These are phyloP conservation scores for Fusarium musae DNA, from an alignment of 2,329 filamentous ascomycete species.

Conservation along the genomic window DNA sequence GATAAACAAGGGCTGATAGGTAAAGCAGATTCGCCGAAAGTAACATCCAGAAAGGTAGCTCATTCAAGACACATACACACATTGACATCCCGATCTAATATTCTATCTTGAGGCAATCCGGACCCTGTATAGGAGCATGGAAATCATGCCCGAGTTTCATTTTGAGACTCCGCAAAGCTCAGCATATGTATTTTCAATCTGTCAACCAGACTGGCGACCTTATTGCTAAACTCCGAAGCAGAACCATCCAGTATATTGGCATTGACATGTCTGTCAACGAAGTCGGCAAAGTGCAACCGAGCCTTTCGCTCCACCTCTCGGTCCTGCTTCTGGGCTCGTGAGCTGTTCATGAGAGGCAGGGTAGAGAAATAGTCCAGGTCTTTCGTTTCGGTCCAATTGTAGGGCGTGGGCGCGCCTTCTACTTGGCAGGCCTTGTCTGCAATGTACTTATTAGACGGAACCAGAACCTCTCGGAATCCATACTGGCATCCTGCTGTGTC, in stretches of 20 bases:
- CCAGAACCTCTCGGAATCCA: not conserved
- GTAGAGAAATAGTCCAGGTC: not conserved
- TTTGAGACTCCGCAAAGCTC: not conserved
- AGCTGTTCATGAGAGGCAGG: not conserved
- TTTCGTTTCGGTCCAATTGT: not conserved
- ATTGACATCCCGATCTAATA: not conserved
- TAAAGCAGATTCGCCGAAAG: not conserved
- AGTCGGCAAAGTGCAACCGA: not conserved
- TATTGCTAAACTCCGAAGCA: not conserved
- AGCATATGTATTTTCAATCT: not conserved
- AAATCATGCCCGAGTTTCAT: fast-evolving
- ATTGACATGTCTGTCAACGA: not conserved
- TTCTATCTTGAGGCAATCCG: too few species aligned
- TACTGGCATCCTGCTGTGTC: not conserved
- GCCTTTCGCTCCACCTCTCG: not conserved
- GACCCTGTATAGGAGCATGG: fast-evolving
- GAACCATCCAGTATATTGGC: not conserved
- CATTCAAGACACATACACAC: not conserved
- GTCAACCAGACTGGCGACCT: not conserved
- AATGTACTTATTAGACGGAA: not conserved
- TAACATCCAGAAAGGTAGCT: not conserved
- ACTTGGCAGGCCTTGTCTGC: not conserved
- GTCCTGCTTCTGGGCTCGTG: not conserved
- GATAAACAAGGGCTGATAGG: not conserved
- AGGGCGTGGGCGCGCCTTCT: not conserved